phyloP scores from a whole-genome alignment of 345 rosid genomes.

The Eucalyptus fibrosa region DNA sequence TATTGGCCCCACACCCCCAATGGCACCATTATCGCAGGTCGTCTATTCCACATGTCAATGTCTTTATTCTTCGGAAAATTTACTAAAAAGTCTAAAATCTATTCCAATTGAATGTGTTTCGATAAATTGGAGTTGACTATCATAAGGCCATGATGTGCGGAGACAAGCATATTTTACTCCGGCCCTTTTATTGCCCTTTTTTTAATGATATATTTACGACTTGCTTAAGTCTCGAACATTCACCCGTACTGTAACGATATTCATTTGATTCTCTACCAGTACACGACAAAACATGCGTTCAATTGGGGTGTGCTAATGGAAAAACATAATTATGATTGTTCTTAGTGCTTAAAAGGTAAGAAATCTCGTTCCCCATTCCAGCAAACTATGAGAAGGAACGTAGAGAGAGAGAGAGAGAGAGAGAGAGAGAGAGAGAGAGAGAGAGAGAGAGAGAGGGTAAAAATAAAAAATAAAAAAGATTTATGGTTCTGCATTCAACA shows the following conservation, averaged over 20 bases:
- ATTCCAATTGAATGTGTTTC: not conserved
- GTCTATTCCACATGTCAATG: not conserved
- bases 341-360: not conserved
- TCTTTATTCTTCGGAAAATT: not conserved
- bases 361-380: not conserved
- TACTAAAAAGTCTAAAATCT: not conserved
- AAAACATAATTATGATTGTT: not conserved
- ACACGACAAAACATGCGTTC: not conserved
- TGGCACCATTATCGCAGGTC: not conserved
- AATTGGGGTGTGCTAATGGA: not conserved
- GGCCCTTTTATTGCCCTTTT: too few species aligned
- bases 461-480: not conserved
- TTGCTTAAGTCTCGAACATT: too few species aligned
- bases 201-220: not conserved
- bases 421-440: too few species aligned
- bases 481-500: not conserved
- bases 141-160: not conserved
- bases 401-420: not conserved
- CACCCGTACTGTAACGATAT: not conserved
- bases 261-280: not conserved
- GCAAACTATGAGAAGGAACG: not conserved
- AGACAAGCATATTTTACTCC: not conserved
- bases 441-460: too few species aligned
- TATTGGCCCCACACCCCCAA: not conserved
- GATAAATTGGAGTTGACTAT: not conserved